A percentile compares a stretch with the other conserved stretches of the same genome.
Conservation (phyloP, 2,329 filamentous ascomycete genomes). For the Sporothrix sp. region DNA sequence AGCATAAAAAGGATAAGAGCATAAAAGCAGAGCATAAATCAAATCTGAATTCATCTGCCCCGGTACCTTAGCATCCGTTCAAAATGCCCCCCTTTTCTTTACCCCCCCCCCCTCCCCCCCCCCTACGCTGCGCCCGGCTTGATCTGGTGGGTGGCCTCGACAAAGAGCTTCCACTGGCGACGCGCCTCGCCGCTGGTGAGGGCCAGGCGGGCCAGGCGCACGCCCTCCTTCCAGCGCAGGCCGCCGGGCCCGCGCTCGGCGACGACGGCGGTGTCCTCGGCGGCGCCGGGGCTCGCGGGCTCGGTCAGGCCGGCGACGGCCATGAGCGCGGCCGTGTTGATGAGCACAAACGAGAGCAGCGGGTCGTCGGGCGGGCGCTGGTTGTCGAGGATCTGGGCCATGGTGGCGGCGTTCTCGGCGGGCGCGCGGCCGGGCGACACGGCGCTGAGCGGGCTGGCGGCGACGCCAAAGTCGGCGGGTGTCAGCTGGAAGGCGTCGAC, state of each 20-base stretch:
- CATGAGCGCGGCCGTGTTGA: constrained; percentile 84
- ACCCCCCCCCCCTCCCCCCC: not conserved
- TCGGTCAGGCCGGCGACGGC: constrained; percentile 83
- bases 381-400: constrained; percentile 65
- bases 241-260: constrained; percentile 75
- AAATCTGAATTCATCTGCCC: too few species aligned
- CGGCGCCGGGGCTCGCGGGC: constrained; percentile 56
- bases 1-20: too few species aligned
- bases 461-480: constrained; percentile 81
- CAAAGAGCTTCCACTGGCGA: constrained; percentile 73
- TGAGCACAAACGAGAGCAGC: constrained; percentile 84
- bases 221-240: constrained; percentile 88
- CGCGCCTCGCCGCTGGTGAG: constrained; percentile 80
- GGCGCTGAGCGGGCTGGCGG: constrained; percentile 59
- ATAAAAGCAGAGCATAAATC: too few species aligned
- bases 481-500: constrained; percentile 70
- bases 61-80: too few species aligned
- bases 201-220: constrained; percentile 78
- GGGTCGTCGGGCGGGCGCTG: constrained; percentile 68
- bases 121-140: not conserved
- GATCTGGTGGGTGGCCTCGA: constrained; percentile 60
- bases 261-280: constrained; percentile 72
- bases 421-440: constrained; percentile 83
- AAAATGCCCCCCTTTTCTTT: not conserved
- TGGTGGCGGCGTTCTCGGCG: constrained; percentile 74